These are phyloP conservation scores for Fusarium chlamydosporum DNA, from an alignment of 2,329 filamentous ascomycete species.

Conservation along the genomic window DNA sequence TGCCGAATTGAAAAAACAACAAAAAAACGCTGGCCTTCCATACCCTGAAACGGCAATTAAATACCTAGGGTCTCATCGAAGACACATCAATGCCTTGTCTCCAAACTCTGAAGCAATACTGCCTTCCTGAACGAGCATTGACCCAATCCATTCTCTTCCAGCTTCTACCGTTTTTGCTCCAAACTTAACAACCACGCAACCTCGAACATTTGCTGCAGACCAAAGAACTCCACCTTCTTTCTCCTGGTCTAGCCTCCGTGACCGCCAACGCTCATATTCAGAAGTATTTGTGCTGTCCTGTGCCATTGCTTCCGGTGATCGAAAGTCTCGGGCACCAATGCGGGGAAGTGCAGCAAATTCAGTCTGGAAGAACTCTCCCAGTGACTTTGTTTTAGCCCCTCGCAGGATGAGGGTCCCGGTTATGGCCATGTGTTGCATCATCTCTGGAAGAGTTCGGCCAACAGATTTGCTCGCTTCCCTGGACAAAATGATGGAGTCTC, in stretches of 20 bases:
- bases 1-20: not conserved
- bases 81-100: slow-evolving; percentile 82
- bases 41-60: not conserved
- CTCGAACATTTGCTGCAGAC: slow-evolving; percentile 84
- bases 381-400: slow-evolving; percentile 75
- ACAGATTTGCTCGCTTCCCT: slow-evolving; percentile 61
- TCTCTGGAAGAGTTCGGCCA: slow-evolving; percentile 63
- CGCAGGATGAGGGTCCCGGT: slow-evolving; percentile 89
- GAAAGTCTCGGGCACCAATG: slow-evolving; percentile 86
- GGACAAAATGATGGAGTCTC: slow-evolving; percentile 86
- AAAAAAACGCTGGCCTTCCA: slow-evolving; percentile 1
- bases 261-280: slow-evolving; percentile 67
- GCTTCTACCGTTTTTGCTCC: slow-evolving; percentile 85
- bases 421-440: slow-evolving; percentile 82
- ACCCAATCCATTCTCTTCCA: slow-evolving; percentile 82
- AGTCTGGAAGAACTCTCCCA: slow-evolving; percentile 81
- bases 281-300: slow-evolving; percentile 56
- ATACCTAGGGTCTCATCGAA: slow-evolving; percentile 66
- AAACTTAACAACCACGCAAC: slow-evolving; percentile 93
- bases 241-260: slow-evolving; percentile 70
- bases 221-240: slow-evolving; percentile 75
- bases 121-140: slow-evolving; percentile 81
- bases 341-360: slow-evolving; percentile 85
- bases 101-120: slow-evolving; percentile 81
- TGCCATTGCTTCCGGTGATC: slow-evolving; percentile 65